Percentiles rank a stretch among this genome's conserved stretches.
These are phyloP conservation scores for Dictyostelium brefeldianum DNA, from an alignment of 78 protist genomes.

Conservation along the genomic window DNA sequence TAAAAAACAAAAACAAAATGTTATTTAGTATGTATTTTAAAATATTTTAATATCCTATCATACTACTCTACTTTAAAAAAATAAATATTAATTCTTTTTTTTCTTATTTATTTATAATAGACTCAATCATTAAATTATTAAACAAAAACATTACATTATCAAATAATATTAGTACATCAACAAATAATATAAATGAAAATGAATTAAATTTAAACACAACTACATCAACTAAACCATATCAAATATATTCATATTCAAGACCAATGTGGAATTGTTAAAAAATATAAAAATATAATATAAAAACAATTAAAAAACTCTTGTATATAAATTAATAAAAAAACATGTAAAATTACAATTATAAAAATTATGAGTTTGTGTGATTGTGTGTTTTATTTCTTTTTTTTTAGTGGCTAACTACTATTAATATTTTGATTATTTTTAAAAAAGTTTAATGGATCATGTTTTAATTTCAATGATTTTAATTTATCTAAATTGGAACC, in stretches of 20 bases:
- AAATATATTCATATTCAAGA: not conserved
- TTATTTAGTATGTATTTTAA: constrained; percentile 1
- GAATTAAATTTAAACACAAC: not conserved
- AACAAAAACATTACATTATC: not conserved
- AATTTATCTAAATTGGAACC: constrained; percentile 1
- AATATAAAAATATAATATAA: not conserved
- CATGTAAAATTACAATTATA: not conserved
- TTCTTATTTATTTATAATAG: not conserved
- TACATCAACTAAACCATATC: not conserved
- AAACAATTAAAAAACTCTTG: not conserved
- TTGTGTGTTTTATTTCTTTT: not conserved
- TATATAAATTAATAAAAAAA: not conserved
- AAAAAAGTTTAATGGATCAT: constrained; percentile 30
- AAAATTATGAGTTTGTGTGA: not conserved
- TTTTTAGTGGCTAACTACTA: too few species aligned
- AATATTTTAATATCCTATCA: not conserved
- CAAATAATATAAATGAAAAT: not conserved
- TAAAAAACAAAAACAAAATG: not conserved
- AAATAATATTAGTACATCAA: not conserved
- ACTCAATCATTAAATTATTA: not conserved
- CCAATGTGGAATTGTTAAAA: constrained; percentile 4
- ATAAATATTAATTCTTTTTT: not conserved
- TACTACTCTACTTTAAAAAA: too few species aligned
- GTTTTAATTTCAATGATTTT: not conserved
- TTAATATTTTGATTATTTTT: not conserved